Conservation (phyloP, 257 asterid genomes). For the Nicotiana attenuata region DNA sequence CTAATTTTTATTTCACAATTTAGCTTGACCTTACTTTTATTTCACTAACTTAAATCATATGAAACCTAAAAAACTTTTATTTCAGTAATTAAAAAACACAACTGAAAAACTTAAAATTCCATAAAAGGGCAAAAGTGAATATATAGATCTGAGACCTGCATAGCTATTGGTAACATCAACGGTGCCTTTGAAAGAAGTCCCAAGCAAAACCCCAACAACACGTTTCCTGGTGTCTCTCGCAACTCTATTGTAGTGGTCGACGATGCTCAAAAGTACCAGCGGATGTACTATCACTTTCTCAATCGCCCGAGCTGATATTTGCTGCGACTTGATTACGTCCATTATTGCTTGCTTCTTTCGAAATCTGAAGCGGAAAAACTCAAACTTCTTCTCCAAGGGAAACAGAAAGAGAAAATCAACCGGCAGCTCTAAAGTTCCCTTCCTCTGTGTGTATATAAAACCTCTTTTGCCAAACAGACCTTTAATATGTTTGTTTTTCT, state of each 20-base stretch:
- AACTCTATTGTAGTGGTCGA: conserved; percentile 92
- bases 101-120: neutral
- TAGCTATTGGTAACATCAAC: conserved; percentile 96
- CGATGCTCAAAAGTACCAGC: conserved; percentile 83
- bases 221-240: conserved; percentile 90
- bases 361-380: neutral
- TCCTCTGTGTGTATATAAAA: too few relatives aligned
- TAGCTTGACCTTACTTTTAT: too few relatives aligned
- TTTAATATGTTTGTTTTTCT: too few relatives aligned
- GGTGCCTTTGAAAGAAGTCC: conserved; percentile 75
- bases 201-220: conserved; percentile 85
- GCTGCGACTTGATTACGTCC: conserved; percentile 91
- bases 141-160: conserved; percentile 75
- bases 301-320: conserved; percentile 66
- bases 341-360: conserved; percentile 18
- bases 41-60: neutral
- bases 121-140: neutral
- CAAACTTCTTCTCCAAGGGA: neutral
- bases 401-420: too few relatives aligned
- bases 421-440: too few relatives aligned
- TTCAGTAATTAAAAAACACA: too few relatives aligned
- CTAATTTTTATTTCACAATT: neutral
- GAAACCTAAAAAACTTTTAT: neutral
- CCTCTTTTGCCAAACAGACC: too few relatives aligned
- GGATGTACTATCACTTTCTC: conserved; percentile 97